Evolutionary conservation across 2,329 filamentous ascomycete genomes (phyloP).

Genomic region (Xylaria digitata): DNA sequence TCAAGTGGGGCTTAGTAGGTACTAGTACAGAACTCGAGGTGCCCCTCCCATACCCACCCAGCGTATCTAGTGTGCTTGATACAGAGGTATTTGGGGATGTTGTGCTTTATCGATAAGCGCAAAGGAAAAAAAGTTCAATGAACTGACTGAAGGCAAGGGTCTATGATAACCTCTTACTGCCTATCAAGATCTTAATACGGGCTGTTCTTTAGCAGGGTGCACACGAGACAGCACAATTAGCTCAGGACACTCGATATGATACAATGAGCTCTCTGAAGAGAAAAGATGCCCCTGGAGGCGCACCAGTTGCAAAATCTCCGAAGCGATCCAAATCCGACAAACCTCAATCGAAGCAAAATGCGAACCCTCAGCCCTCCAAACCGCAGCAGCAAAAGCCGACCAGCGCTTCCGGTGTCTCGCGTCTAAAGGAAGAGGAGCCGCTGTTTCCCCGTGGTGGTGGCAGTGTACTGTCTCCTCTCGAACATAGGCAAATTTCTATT

Average conservation of each 20-base stretch:
- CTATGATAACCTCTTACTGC: conserved; percentile 15
- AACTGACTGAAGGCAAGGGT: conserved; percentile 12
- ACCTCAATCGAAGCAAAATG: conserved; percentile 50
- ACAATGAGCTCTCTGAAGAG: conserved; percentile 68
- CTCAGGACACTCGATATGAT: conserved; percentile 39
- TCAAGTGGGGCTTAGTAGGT: not conserved
- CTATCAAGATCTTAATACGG: conserved; percentile 10
- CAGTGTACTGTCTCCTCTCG: conserved; percentile 88
- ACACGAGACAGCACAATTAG: conserved; percentile 21
- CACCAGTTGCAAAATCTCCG: conserved; percentile 62
- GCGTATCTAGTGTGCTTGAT: not conserved
- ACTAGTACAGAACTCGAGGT: too few species aligned
- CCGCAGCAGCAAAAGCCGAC: conserved; percentile 43
- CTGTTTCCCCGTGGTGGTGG: conserved; percentile 93
- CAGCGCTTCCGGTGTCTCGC: conserved; percentile 55
- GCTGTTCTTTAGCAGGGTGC: not conserved
- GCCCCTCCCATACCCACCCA: conserved; percentile 18
- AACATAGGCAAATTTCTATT: conserved; percentile 95
- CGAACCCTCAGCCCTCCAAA: conserved; percentile 45
- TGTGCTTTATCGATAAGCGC: conserved; percentile 40
- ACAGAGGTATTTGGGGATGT: not conserved
- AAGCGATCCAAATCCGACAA: conserved; percentile 59
- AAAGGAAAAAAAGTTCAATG: conserved; percentile 38
- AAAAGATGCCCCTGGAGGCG: conserved; percentile 66
- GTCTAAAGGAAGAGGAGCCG: conserved; percentile 81